Percentiles rank a stretch among this genome's conserved stretches.
phyloP scores from a whole-genome alignment of 257 asterid genomes.

The Cinchona pubescens region DNA sequence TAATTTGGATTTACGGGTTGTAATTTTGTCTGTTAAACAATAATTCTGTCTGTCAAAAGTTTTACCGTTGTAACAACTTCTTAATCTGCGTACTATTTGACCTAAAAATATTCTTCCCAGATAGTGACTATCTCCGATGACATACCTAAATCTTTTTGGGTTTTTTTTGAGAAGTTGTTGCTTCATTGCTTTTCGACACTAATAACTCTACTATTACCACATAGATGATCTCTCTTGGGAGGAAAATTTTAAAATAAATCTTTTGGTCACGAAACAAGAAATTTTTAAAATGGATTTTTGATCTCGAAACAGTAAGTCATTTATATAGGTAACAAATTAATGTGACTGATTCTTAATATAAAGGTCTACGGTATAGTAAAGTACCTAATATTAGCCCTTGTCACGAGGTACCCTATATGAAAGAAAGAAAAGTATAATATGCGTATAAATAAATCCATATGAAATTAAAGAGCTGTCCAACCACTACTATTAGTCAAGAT shows the following conservation, averaged over 20 bases:
- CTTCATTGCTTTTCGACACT: conserved; percentile 22
- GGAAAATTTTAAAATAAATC: too few relatives aligned
- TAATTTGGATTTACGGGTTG: conserved; percentile 33
- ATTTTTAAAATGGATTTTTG: too few relatives aligned
- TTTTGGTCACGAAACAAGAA: too few relatives aligned
- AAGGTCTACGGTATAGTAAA: too few relatives aligned
- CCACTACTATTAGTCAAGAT: conserved; percentile 20
- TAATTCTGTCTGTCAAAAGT: conserved; percentile 12
- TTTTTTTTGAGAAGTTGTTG: conserved; percentile 22
- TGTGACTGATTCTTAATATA: too few relatives aligned
- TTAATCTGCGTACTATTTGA: conserved; percentile 6
- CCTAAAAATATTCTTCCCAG: conserved; percentile 25
- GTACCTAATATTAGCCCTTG: conserved; percentile 15
- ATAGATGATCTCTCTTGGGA: conserved; percentile 29
- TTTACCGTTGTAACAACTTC: conserved; percentile 32
- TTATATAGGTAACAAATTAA: conserved; percentile 6
- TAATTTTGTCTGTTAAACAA: conserved; percentile 27
- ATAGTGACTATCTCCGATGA: conserved; percentile 43
- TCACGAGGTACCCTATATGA: conserved; percentile 5
- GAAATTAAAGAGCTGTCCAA: conserved; percentile 16
- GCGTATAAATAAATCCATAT: too few relatives aligned
- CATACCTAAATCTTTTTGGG: conserved; percentile 29
- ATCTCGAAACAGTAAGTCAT: conserved; percentile 5
- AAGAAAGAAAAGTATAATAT: conserved; percentile 1
- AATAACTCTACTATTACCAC: conserved; percentile 1